Base-by-base conservation (phyloP, 306 rosid genomes). In the Trifolium repens region DNA sequence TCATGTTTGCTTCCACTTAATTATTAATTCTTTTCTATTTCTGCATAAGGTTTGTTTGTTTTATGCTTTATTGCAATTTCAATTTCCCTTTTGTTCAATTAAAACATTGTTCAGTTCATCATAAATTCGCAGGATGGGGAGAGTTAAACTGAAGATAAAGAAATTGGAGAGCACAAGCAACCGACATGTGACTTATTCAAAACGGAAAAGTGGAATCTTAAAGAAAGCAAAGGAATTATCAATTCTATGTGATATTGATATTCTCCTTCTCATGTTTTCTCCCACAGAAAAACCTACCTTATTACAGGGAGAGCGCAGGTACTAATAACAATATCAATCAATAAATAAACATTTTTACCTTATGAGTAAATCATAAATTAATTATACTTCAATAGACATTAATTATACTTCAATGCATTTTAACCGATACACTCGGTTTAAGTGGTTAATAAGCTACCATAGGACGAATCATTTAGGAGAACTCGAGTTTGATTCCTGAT, bases 181-280 rank as follows among this genome's bases (percentile, higher is more conserved):
- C 69, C 73, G 96, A 0, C 96, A 89, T 54, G 93, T 87, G 71
- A 89, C 97, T 49, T 91, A 85, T 82, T 88, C 93, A 0, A 91
- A 91, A 58, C 52, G 96, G 39, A 86, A 87, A 80, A 83, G 81
- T 79, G 96, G 97, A 40, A 91, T 91, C 37, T 57, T 86, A 75
- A 91, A 91, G 88, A 91, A 89, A 81, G 97, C 96, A 24, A 88
- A 83, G 65, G 96, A 91, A 70, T 78, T 91, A 9, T 90, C 93
- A 22, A 85, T 91, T 75, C 67, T 89, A 22, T 91, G 97, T 74
- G 97, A 91, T 73, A 83, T 89, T 30, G 87, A 86, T 40, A 79
- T 89, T 71, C 72, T 43, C 17, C 93, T 91, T 80, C 90, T 91
- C 78, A 91, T 91, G 96, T 91, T 91, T 86, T 91, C 97, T 54